Evolutionary conservation across 352 stramenopile genomes (phyloP).

Genomic region (Phytopythium helicoides): DNA sequence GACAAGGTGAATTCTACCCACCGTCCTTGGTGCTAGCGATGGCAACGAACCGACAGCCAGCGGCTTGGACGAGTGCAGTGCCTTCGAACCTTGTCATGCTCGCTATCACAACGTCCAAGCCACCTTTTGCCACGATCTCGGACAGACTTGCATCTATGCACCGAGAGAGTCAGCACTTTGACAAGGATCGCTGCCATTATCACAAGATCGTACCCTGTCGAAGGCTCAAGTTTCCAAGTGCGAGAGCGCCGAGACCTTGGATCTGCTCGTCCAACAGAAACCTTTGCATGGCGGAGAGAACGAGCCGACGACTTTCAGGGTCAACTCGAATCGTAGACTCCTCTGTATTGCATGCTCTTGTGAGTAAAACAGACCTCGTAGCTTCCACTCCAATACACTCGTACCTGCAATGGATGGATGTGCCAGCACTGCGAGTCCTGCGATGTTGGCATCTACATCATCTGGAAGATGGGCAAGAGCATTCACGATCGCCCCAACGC

Average conservation of each 20-base stretch:
- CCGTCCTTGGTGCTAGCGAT: slow-evolving; percentile 49
- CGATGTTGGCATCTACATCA: slow-evolving; percentile 45
- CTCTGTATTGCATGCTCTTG: slow-evolving; percentile 12
- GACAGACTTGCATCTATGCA: slow-evolving; percentile 43
- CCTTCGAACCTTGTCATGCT: slow-evolving; percentile 53
- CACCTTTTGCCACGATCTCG: slow-evolving; percentile 57
- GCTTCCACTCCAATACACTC: not conserved
- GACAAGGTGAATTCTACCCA: slow-evolving; percentile 9
- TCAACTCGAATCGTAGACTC: slow-evolving; percentile 46
- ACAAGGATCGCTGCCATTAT: not conserved
- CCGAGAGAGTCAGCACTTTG: not conserved
- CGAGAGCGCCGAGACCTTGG: slow-evolving; percentile 48
- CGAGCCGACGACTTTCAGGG: slow-evolving; percentile 46
- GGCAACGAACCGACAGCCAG: slow-evolving; percentile 50
- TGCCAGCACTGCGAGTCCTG: slow-evolving; percentile 46
- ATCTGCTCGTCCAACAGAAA: slow-evolving; percentile 61
- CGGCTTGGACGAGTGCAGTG: slow-evolving; percentile 43
- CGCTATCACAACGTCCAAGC: slow-evolving; percentile 37
- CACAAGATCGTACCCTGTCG: slow-evolving; percentile 30
- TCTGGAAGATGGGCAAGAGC: slow-evolving; percentile 49
- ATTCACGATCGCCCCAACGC: slow-evolving; percentile 40
- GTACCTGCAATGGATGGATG: slow-evolving; percentile 49
- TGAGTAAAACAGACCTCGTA: not conserved
- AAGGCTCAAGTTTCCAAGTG: slow-evolving; percentile 55
- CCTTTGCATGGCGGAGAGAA: slow-evolving; percentile 53